Percentiles rank a stretch among this genome's conserved stretches.
Conservation (phyloP, 23 red algal species). For the Porphyridium purpureum region DNA sequence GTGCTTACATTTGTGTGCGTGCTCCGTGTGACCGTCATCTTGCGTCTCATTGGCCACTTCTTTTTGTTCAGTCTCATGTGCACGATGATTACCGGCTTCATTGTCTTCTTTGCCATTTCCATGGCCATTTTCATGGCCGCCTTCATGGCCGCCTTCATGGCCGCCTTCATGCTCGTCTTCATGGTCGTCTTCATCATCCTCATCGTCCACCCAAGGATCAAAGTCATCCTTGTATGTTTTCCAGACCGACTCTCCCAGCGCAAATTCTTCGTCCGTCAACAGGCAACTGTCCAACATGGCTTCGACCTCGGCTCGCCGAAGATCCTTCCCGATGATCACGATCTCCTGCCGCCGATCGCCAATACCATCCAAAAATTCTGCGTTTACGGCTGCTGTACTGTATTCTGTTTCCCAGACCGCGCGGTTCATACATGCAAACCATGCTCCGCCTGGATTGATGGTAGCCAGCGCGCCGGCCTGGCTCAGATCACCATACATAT, state of each 20-base stretch:
- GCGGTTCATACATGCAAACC: slow-evolving; percentile 1
- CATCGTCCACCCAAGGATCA: slow-evolving; percentile 9
- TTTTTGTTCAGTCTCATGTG: too few species aligned
- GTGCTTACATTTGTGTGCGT: too few species aligned
- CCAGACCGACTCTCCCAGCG: slow-evolving; percentile 8
- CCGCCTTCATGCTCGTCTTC: slow-evolving; percentile 9
- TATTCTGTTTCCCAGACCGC: not conserved
- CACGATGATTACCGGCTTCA: too few species aligned
- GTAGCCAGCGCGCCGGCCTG: slow-evolving; percentile 9
- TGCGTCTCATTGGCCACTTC: too few species aligned
- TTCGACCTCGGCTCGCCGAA: slow-evolving; percentile 13
- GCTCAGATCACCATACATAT: slow-evolving; percentile 12
- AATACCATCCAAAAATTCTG: slow-evolving; percentile 10
- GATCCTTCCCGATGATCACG: slow-evolving; percentile 31
- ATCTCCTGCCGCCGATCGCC: slow-evolving; percentile 39
- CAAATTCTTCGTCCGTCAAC: slow-evolving; percentile 19
- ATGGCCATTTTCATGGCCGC: slow-evolving; percentile 2
- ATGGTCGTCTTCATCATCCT: slow-evolving; percentile 13
- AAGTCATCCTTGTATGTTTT: slow-evolving; percentile 2
- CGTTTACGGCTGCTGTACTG: not conserved
- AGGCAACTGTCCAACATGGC: slow-evolving; percentile 24
- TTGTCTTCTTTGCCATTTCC: not conserved
- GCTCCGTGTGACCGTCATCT: too few species aligned
- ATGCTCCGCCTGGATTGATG: slow-evolving; percentile 6
- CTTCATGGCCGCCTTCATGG: slow-evolving; percentile 6